Evolutionary conservation across 1,139 yeast species (phyloP).

Genomic region (Hanseniaspora sp.): DNA sequence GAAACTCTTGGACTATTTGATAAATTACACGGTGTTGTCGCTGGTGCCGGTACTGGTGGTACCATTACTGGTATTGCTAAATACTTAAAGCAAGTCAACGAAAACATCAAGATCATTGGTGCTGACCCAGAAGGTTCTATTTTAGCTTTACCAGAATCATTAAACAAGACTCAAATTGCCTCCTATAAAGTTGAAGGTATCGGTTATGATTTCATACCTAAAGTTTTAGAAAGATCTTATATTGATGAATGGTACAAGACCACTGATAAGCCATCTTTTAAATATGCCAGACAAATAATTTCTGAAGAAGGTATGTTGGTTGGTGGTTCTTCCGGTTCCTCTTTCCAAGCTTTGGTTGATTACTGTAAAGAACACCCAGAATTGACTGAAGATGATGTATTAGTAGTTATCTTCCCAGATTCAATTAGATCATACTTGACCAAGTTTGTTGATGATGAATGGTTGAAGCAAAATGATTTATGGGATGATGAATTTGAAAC

Average conservation of each 20-base stretch:
- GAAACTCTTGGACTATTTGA: constrained; percentile 40
- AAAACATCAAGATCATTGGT: constrained; percentile 52
- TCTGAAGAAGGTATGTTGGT: constrained; percentile 78
- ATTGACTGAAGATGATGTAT: constrained; percentile 59
- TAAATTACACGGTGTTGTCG: constrained; percentile 62
- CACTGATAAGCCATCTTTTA: constrained; percentile 70
- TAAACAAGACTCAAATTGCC: constrained; percentile 46
- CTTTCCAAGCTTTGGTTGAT: constrained; percentile 68
- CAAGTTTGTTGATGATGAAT: constrained; percentile 82
- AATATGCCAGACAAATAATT: constrained; percentile 71
- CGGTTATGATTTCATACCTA: constrained; percentile 83
- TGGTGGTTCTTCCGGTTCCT: constrained; percentile 83
- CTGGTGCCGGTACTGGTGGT: constrained; percentile 90
- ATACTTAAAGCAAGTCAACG: constrained; percentile 56
- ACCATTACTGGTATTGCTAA: constrained; percentile 79
- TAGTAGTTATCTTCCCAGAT: constrained; percentile 80
- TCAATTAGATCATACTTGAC: constrained; percentile 78
- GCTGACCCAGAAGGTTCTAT: constrained; percentile 87
- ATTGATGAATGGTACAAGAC: constrained; percentile 82
- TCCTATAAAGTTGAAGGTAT: constrained; percentile 82
- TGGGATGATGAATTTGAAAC: constrained; percentile 37
- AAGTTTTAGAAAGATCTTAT: constrained; percentile 54
- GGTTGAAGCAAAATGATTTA: constrained; percentile 77
- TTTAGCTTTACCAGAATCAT: constrained; percentile 67
- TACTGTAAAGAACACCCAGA: constrained; percentile 51